A percentile compares a stretch with the other conserved stretches of the same genome.
These are phyloP conservation scores for Syzygium syzygioides DNA, from an alignment of 441 rosid species.

Conservation along the genomic window DNA sequence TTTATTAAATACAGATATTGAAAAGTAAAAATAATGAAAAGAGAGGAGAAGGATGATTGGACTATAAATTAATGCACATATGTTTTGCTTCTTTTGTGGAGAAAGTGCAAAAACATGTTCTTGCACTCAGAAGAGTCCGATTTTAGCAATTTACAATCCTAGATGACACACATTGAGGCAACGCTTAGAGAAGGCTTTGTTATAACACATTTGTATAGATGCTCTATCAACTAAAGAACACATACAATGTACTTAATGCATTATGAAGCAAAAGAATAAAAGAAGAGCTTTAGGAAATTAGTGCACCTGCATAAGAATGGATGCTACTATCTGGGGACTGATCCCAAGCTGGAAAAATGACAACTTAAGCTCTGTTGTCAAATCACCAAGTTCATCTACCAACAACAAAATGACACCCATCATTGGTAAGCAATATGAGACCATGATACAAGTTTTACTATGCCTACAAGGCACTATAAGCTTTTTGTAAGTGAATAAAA, in stretches of 20 bases:
- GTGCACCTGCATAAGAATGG: conserved; percentile 83
- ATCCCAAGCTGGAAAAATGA: conserved; percentile 95
- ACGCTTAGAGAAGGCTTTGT: not conserved
- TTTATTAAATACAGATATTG: not conserved
- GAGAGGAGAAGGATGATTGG: not conserved
- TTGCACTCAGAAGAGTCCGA: not conserved
- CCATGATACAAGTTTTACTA: not conserved
- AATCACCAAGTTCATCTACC: conserved; percentile 84
- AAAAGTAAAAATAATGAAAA: not conserved
- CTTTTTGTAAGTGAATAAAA: not conserved
- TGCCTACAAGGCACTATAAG: not conserved
- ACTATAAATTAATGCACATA: not conserved
- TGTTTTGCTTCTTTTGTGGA: not conserved
- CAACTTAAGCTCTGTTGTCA: conserved; percentile 75
- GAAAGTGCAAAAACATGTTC: not conserved
- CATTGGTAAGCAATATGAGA: not conserved
- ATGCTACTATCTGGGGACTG: conserved; percentile 89
- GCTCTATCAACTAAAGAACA: not conserved
- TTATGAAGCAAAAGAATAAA: not conserved
- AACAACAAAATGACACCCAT: conserved; percentile 7
- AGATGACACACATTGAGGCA: not conserved
- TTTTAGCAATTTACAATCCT: not conserved
- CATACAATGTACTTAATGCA: not conserved
- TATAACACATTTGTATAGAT: not conserved
- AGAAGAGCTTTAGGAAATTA: conserved; percentile 1